phyloP scores from a whole-genome alignment of 1,139 yeast genomes.

The Nadsonia commutata region DNA sequence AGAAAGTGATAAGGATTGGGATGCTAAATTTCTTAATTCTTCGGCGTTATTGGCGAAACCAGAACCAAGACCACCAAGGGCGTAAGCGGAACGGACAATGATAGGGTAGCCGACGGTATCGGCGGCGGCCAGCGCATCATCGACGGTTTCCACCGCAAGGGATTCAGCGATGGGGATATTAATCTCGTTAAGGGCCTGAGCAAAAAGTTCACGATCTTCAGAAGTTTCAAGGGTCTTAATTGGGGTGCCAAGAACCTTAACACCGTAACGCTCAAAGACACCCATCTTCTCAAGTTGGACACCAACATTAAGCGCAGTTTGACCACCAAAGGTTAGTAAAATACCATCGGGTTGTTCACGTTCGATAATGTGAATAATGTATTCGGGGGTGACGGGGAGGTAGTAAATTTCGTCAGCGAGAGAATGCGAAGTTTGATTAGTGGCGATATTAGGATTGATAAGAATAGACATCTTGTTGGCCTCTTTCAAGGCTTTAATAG shows the following conservation, averaged over 20 bases:
- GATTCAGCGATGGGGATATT: constrained; percentile 93
- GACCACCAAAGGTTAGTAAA: constrained; percentile 93
- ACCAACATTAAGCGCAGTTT: constrained; percentile 93
- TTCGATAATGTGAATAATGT: constrained; percentile 84
- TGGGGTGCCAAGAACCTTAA: constrained; percentile 94
- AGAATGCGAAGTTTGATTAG: constrained; percentile 92
- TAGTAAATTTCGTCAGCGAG: constrained; percentile 91
- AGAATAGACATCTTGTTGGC: constrained; percentile 74
- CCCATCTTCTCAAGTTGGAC: constrained; percentile 89
- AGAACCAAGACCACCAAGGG: constrained; percentile 95
- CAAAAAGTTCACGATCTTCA: constrained; percentile 93
- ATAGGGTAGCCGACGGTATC: constrained; percentile 82
- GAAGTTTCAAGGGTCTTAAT: constrained; percentile 88
- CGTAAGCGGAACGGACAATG: constrained; percentile 94
- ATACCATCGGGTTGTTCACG: constrained; percentile 95
- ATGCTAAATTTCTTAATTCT: constrained; percentile 73
- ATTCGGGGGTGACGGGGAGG: constrained; percentile 93
- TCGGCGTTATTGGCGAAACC: constrained; percentile 81
- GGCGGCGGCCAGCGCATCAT: constrained; percentile 85
- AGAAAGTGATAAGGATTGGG: constrained; percentile 76
- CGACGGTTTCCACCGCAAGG: constrained; percentile 84
- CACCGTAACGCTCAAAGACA: constrained; percentile 75
- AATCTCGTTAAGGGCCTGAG: constrained; percentile 87
- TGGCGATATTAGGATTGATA: constrained; percentile 94
- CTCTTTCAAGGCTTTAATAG: constrained; percentile 88